These are phyloP conservation scores for Malassezia sympodialis DNA, from an alignment of 1,284 basidiomycete genomes.

Conservation along the genomic window DNA sequence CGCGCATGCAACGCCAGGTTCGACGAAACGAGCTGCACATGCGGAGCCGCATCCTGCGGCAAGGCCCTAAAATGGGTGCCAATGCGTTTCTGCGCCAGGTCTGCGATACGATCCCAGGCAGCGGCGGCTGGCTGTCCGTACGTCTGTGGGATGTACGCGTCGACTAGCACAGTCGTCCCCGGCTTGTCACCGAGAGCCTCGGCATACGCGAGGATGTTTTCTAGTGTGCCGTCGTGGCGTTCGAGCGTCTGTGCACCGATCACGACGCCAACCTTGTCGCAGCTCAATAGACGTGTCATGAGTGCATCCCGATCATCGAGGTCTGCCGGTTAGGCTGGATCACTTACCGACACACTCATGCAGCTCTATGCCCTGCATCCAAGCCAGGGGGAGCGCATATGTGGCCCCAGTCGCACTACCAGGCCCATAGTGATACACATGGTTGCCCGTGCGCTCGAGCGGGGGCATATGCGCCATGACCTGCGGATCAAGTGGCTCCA, in stretches of 20 bases:
- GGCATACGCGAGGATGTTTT: conserved; percentile 16
- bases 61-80: not conserved
- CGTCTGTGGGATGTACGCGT: conserved; percentile 14
- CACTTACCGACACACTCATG: not conserved
- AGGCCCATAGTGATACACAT: not conserved
- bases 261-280: conserved; percentile 25
- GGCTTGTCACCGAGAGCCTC: conserved; percentile 27
- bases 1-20: conserved; percentile 6
- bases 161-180: conserved; percentile 22
- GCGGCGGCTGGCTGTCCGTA: conserved; percentile 10
- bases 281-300: conserved; percentile 21
- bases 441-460: not conserved
- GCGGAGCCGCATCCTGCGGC: not conserved
- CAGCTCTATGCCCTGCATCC: conserved; percentile 20
- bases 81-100: not conserved
- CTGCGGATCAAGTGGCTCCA: conserved; percentile 26
- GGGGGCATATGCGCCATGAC: conserved; percentile 2
- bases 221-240: not conserved
- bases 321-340: conserved; percentile 6
- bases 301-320: conserved; percentile 10
- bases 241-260: conserved; percentile 23
- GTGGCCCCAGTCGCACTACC: not conserved
- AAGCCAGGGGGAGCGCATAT: conserved; percentile 20
- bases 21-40: conserved; percentile 9
- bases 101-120: not conserved